These are phyloP conservation scores for Begonia fuchsioides DNA, from an alignment of 306 rosid species.

Conservation along the genomic window DNA sequence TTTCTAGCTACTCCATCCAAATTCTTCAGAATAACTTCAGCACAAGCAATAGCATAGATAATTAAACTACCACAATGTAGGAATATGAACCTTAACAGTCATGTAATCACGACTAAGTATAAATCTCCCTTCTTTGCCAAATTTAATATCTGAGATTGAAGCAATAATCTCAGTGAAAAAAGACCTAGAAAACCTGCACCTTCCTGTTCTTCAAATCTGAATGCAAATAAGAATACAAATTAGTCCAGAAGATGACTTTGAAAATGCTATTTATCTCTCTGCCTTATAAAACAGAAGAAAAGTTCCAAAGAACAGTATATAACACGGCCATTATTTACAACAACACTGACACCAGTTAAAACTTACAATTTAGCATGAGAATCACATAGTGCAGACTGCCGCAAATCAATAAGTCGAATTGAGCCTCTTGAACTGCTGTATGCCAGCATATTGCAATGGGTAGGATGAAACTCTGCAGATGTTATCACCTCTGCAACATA, in stretches of 20 bases:
- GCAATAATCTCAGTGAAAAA: slow-evolving; percentile 97
- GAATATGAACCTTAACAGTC: slow-evolving; percentile 75
- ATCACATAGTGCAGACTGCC: slow-evolving; percentile 97
- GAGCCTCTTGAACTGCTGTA: slow-evolving; percentile 99
- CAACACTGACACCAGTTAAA: slow-evolving; percentile 1
- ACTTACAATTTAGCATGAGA: slow-evolving; percentile 85
- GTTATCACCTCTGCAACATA: slow-evolving; percentile 87
- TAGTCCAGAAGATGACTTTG: slow-evolving; percentile 9
- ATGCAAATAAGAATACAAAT: slow-evolving; percentile 5
- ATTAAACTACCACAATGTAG: no score
- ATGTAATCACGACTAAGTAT: slow-evolving; percentile 98
- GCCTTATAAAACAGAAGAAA: neutral
- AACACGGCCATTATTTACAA: neutral
- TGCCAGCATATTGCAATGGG: slow-evolving; percentile 83
- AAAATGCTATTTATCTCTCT: neutral
- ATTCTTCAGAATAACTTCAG: no score
- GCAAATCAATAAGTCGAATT: slow-evolving; percentile 83
- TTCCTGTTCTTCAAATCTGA: slow-evolving; percentile 95
- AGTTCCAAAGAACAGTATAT: neutral
- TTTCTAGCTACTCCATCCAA: no score
- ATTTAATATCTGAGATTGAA: slow-evolving; percentile 90
- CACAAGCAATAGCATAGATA: no score
- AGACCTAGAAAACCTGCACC: slow-evolving; percentile 91
- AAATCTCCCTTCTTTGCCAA: slow-evolving; percentile 84
- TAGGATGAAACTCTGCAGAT: slow-evolving; percentile 95